Evolutionary conservation across 164 flowering plant species (phyloP).

Genomic region (Magnolia sinica): DNA sequence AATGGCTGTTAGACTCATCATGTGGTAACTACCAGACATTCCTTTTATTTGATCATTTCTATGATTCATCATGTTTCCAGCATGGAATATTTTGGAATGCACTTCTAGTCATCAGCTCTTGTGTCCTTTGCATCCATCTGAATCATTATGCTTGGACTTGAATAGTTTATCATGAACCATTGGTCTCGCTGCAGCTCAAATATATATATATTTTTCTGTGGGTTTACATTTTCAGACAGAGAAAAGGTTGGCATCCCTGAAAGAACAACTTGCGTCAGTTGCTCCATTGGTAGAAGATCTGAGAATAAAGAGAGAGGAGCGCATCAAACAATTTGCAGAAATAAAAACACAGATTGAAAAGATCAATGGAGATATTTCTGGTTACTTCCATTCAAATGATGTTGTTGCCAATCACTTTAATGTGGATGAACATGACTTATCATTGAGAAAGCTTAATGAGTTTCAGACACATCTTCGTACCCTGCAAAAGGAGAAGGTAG

Average conservation of each 20-base stretch:
- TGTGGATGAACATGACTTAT: conserved; percentile 64
- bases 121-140: background rate
- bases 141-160: background rate
- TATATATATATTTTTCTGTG: background rate
- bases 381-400: conserved; percentile 34
- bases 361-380: conserved; percentile 77
- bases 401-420: conserved; percentile 19
- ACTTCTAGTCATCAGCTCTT: background rate
- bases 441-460: conserved; percentile 67
- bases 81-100: background rate
- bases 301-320: conserved; percentile 58
- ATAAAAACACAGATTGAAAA: conserved; percentile 62
- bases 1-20: no score
- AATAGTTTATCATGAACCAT: background rate
- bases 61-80: no score
- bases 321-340: conserved; percentile 66
- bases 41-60: background rate
- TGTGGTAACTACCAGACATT: no score
- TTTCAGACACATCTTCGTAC: conserved; percentile 53
- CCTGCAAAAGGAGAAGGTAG: conserved; percentile 86
- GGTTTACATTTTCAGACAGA: conserved; percentile 30
- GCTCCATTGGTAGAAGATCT: conserved; percentile 70
- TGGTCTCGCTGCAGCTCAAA: background rate
- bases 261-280: conserved; percentile 65
- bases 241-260: conserved; percentile 52